Base-by-base conservation (phyloP, 371 early-diverging fungal genomes). In the Dichotomocladium elegans region DNA sequence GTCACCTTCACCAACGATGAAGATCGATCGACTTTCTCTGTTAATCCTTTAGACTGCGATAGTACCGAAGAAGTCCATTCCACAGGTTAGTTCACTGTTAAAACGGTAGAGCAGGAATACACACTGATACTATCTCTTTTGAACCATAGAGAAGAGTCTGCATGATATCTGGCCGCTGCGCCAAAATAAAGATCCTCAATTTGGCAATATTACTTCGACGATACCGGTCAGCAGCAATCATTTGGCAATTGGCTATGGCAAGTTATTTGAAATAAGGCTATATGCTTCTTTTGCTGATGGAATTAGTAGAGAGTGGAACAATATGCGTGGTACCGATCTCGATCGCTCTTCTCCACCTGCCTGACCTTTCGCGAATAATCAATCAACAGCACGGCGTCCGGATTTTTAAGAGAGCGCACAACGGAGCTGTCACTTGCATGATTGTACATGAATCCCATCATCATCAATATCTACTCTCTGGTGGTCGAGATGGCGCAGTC, bases 401-500 rank as follows among this genome's bases (percentile, higher is more conserved):
- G 10, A 54, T 70, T 34, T 57, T 72, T 63, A 41, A 72, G 46
- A 44, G 65, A 24, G 80, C 84, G 2, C 86, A 85, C 47, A 41
- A 60, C 5, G 80, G 82, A 9, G 62, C 69, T n/a, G 66, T 85
- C 26, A 82, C 83, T 0, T 79, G 80, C 51, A 63, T 85, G 44
- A 71, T 77, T 52, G 76, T 76, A 0, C 80, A 83, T 11, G 79
- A 80, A 30, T 69, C 71, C 11, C 64, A 72, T 21, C 72, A 68
- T 15, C 70, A 77, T n/a, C 72, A 78, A 10, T 80, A 84, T 55
- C 41, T 81, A 8, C 37, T 82, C n/a, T 83, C 80, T 1, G 81
- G 90, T 21, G 85, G 88, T 6, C 65, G 60, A 17, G 89, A 90
- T 61, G 87, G 88, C 25, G 76, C 81, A 8, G 82, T 89, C 19